phyloP scores from a whole-genome alignment of 768 basidiomycete genomes.

The Hypholoma sublateritium region DNA sequence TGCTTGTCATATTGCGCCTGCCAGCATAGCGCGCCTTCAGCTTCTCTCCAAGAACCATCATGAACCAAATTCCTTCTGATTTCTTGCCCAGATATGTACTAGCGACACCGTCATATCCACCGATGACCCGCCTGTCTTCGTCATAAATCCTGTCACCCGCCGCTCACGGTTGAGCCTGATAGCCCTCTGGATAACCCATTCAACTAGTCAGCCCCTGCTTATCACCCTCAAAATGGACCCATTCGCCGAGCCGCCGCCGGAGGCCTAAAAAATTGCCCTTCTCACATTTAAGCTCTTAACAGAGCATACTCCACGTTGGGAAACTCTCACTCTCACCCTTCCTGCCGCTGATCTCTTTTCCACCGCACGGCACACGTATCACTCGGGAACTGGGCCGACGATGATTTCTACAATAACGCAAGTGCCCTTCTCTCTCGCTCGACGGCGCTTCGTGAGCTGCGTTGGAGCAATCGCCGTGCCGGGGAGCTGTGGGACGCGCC shows the following conservation, averaged over 20 bases:
- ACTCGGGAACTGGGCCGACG: conserved; percentile 18
- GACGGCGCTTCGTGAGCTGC: conserved; percentile 15
- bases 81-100: conserved; percentile 14
- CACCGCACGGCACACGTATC: conserved; percentile 14
- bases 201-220: conserved; percentile 14
- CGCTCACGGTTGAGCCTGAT: neutral
- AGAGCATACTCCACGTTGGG: conserved; percentile 19
- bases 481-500: conserved; percentile 20
- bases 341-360: conserved; percentile 18
- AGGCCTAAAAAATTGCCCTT: neutral
- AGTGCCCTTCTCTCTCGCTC: conserved; percentile 14
- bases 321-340: conserved; percentile 16
- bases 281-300: conserved; percentile 8
- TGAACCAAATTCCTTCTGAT: conserved; percentile 12
- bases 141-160: neutral
- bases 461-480: conserved; percentile 19
- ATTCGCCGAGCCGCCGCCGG: neutral
- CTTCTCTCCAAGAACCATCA: neutral
- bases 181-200: conserved; percentile 15
- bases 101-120: conserved; percentile 6
- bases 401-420: conserved; percentile 7
- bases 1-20: neutral
- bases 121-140: conserved; percentile 1
- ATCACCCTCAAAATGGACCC: conserved; percentile 13
- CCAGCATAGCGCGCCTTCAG: neutral